A percentile compares a stretch with the other conserved stretches of the same genome.
Conservation (phyloP, 768 basidiomycete genomes). For the Lentinula lateritia region DNA sequence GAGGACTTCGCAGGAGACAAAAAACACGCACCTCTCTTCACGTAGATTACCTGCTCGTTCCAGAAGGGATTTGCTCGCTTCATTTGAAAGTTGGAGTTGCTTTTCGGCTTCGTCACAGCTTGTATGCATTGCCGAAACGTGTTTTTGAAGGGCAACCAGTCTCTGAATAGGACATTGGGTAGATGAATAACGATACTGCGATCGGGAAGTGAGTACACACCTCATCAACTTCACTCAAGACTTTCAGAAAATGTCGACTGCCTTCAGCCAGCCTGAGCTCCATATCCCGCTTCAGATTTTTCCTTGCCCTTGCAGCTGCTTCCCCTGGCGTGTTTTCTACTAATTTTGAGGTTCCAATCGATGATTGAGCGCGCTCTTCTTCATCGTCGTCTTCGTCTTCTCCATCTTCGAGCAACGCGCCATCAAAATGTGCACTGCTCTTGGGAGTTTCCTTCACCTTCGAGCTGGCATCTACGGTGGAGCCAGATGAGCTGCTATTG, state of each 20-base stretch:
- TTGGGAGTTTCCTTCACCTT: conserved; percentile 27
- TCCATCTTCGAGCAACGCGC: background rate
- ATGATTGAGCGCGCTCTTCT: conserved; percentile 17
- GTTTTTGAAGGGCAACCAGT: conserved; percentile 71
- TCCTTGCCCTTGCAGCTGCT: conserved; percentile 68
- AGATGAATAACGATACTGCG: conserved; percentile 3
- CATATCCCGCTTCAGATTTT: conserved; percentile 78
- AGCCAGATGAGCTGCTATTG: conserved; percentile 12
- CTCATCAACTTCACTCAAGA: conserved; percentile 85
- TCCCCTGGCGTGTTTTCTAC: conserved; percentile 45
- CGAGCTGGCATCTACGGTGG: background rate
- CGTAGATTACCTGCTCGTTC: conserved; percentile 78
- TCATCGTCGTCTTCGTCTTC: conserved; percentile 24
- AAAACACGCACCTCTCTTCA: conserved; percentile 54
- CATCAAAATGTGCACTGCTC: conserved; percentile 8
- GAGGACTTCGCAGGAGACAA: background rate
- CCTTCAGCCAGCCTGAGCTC: conserved; percentile 79
- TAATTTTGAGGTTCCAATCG: conserved; percentile 15
- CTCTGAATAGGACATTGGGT: conserved; percentile 46
- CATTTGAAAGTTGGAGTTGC: conserved; percentile 69
- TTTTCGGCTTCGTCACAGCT: conserved; percentile 82
- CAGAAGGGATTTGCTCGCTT: conserved; percentile 71
- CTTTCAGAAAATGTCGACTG: conserved; percentile 75
- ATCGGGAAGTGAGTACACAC: conserved; percentile 41
- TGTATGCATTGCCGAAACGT: conserved; percentile 73